Base-by-base conservation (phyloP, 1,284 basidiomycete species). In the Boletus subluridellus region DNA sequence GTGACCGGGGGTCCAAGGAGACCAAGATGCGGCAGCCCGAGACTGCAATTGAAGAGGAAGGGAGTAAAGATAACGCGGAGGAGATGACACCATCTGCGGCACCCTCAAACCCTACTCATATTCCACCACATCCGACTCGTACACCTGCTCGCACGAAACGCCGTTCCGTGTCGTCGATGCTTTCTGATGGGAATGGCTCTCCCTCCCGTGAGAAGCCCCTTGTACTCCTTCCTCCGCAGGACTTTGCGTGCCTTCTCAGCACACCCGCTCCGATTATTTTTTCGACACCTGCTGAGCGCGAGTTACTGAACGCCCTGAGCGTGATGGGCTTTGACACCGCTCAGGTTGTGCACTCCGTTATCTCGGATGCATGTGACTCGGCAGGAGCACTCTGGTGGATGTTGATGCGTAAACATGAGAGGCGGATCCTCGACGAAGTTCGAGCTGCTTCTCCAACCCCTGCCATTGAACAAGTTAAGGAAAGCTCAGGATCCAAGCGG, bases 301-400 rank as follows among this genome's bases (percentile, higher is more conserved):
- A 89, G 17, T 77, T 99, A 11, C 76, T 98, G 17, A 90, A 90
- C 59, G 81, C 78, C 4, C 78, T 99, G 54, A 87, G 87, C 60
- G 71, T 76, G 21, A 77, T 98, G 8, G 96, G 97, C 0, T 86
- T 98, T 62, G 96, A 99, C 70, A 92, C 91, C 0, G 94, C 92
- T 11, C 97, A 99, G 74, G 90, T 98, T 57, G 88, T 91, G 24
- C 95, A 99, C 72, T 94, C 90, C 1, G 95, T 98, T 8, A 80
- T 91, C 48, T 90, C 83, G 30, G 86, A 98, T 73, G 96, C 97
- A 0, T 99, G 96, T 69, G 96, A 99, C 73, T 82, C 92, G 0
- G 85, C 90, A 7, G 91, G 94, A 11, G 94, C 95, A 1, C 77
- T 94, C 12, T 99, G 96, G 96, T 99, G 97, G 97, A 92, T 98